phyloP scores from a whole-genome alignment of 2,329 filamentous ascomycete genomes.

The Phaeophleospora eucalypticola region DNA sequence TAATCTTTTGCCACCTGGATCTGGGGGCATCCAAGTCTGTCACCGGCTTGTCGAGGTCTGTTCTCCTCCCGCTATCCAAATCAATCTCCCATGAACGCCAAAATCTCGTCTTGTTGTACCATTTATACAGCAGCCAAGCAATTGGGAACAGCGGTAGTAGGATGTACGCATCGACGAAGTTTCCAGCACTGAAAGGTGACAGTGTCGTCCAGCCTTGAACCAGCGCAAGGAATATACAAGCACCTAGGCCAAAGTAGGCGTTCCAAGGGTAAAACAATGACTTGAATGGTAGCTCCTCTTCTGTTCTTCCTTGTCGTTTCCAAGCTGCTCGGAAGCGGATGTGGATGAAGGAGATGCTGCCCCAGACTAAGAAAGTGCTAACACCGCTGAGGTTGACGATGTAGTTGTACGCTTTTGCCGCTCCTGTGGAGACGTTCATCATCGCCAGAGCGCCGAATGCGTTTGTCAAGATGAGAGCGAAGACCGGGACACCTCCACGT shows the following conservation, averaged over 20 bases:
- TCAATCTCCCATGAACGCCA: too few relatives aligned
- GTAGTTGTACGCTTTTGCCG: constrained; percentile 61
- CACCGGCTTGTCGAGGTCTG: too few relatives aligned
- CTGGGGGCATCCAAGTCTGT: too few relatives aligned
- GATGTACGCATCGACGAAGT: too few relatives aligned
- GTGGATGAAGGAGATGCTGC: constrained; percentile 64
- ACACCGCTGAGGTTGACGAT: constrained; percentile 63
- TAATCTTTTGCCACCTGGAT: too few relatives aligned
- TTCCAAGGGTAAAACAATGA: constrained; percentile 50
- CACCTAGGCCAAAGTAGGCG: constrained; percentile 46
- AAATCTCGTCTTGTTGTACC: too few relatives aligned
- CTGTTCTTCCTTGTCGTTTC: constrained; percentile 53
- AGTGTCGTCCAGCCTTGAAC: constrained; percentile 54
- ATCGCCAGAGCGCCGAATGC: constrained; percentile 67
- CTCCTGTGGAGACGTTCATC: constrained; percentile 68
- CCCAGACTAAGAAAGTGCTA: constrained; percentile 70
- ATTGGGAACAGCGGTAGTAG: too few relatives aligned
- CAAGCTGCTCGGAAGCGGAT: constrained; percentile 67
- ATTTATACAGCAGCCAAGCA: too few relatives aligned
- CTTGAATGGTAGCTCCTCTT: constrained; percentile 46
- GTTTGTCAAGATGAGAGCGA: constrained; percentile 65
- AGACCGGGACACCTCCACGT: constrained; percentile 54
- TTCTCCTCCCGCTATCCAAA: too few relatives aligned
- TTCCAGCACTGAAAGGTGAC: constrained; percentile 46
- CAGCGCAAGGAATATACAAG: constrained; percentile 49